Conservation (phyloP, 2,329 filamentous ascomycete genomes). For the Fusarium torreyae region DNA sequence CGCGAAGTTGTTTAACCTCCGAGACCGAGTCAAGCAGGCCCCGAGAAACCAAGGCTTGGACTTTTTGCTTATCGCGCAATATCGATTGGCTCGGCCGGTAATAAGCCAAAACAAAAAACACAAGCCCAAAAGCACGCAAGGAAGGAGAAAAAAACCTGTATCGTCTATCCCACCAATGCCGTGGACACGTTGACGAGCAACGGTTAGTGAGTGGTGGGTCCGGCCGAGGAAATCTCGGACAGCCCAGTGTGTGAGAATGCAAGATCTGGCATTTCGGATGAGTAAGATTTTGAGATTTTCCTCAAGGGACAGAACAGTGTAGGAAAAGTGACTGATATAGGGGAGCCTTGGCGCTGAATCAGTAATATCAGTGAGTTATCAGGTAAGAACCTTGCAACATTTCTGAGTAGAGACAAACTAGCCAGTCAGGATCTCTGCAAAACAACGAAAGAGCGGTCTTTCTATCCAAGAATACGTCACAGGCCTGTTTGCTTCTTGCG, state of each 20-base stretch:
- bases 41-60: slow-evolving; percentile 13
- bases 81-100: slow-evolving; percentile 33
- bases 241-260: slow-evolving; percentile 24
- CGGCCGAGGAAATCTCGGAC: slow-evolving; percentile 46
- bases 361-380: slow-evolving; percentile 30
- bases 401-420: background rate
- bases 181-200: slow-evolving; percentile 45
- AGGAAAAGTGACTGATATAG: slow-evolving; percentile 34
- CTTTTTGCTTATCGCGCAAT: slow-evolving; percentile 33
- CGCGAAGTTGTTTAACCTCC: slow-evolving; percentile 20
- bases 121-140: slow-evolving; percentile 26
- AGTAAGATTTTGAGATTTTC: slow-evolving; percentile 11
- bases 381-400: slow-evolving; percentile 14
- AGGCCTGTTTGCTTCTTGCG: slow-evolving; percentile 26
- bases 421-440: slow-evolving; percentile 22
- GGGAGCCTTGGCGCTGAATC: background rate
- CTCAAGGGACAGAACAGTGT: background rate
- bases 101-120: slow-evolving; percentile 19
- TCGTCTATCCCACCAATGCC: slow-evolving; percentile 42
- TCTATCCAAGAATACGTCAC: slow-evolving; percentile 25
- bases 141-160: slow-evolving; percentile 23
- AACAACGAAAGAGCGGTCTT: slow-evolving; percentile 20
- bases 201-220: slow-evolving; percentile 48
- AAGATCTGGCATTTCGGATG: slow-evolving; percentile 30
- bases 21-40: slow-evolving; percentile 22